phyloP scores from a whole-genome alignment of 495 filamentous ascomycete genomes.

The Parathielavia hyrcaniae region DNA sequence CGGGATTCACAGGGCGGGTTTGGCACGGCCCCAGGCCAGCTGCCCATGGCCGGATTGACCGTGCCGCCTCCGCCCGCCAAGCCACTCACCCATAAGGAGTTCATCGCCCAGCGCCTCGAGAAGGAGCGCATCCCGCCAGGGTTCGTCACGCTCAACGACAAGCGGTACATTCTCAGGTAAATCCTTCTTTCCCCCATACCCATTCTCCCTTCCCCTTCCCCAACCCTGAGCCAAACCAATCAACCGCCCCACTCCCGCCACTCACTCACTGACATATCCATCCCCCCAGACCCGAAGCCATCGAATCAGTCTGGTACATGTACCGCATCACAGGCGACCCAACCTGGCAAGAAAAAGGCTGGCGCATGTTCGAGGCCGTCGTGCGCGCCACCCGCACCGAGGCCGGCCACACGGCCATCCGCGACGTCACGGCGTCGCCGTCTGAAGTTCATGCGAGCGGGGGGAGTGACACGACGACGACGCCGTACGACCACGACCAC shows the following conservation, averaged over 20 bases:
- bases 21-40: neutral
- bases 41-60: constrained; percentile 8
- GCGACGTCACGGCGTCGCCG: constrained; percentile 59
- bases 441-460: too few species aligned
- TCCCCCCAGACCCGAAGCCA: constrained; percentile 69
- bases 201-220: neutral
- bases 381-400: constrained; percentile 58
- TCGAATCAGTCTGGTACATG: constrained; percentile 94
- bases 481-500: constrained; percentile 6
- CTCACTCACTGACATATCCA: constrained; percentile 24
- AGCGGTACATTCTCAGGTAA: constrained; percentile 73
- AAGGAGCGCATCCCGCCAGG: constrained; percentile 62
- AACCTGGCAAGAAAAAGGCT: constrained; percentile 76
- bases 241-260: constrained; percentile 4
- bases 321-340: constrained; percentile 81
- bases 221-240: neutral
- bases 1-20: neutral
- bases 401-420: constrained; percentile 65
- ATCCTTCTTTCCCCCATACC: constrained; percentile 14
- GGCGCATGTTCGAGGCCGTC: constrained; percentile 82
- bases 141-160: constrained; percentile 51
- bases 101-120: constrained; percentile 50
- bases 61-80: constrained; percentile 30
- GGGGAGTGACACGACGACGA: too few species aligned
- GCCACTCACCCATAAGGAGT: constrained; percentile 58